phyloP scores from a whole-genome alignment of 257 asterid genomes.

The Petunia axillaris region DNA sequence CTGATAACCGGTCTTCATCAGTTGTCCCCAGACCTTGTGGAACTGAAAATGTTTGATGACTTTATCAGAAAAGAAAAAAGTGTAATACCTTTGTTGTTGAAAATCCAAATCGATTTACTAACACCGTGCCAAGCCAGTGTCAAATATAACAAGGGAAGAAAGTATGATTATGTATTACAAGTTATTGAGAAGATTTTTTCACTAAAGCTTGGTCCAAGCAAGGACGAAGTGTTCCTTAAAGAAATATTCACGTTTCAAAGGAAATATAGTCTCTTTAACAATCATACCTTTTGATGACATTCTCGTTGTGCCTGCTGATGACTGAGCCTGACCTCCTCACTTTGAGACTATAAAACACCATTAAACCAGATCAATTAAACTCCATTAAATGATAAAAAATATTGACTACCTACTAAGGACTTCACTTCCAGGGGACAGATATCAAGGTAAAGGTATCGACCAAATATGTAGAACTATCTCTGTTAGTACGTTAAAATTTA shows the following conservation, averaged over 20 bases:
- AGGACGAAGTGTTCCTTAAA: background rate
- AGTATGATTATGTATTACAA: background rate
- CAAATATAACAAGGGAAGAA: background rate
- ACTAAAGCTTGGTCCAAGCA: background rate
- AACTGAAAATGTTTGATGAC: conserved; percentile 57
- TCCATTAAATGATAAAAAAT: background rate
- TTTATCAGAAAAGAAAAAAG: background rate
- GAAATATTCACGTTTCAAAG: background rate
- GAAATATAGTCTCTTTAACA: background rate
- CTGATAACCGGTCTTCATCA: conserved; percentile 97
- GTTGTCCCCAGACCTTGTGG: conserved; percentile 96
- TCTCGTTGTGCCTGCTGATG: conserved; percentile 84
- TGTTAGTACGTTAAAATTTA: background rate
- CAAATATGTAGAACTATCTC: background rate
- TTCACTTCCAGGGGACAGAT: background rate
- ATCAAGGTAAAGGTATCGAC: background rate
- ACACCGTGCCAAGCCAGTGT: background rate
- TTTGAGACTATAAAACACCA: conserved; percentile 51
- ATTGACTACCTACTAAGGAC: background rate
- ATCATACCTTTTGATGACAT: conserved; percentile 68
- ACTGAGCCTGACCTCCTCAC: conserved; percentile 61
- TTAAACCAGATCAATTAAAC: conserved; percentile 12
- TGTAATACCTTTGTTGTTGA: background rate
- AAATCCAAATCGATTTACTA: background rate
- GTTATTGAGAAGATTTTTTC: background rate